A percentile compares a stretch with the other conserved stretches of the same genome.
These are phyloP conservation scores for Acanthamoeba sp. DNA, from an alignment of 208 protist genomes.

Conservation along the genomic window DNA sequence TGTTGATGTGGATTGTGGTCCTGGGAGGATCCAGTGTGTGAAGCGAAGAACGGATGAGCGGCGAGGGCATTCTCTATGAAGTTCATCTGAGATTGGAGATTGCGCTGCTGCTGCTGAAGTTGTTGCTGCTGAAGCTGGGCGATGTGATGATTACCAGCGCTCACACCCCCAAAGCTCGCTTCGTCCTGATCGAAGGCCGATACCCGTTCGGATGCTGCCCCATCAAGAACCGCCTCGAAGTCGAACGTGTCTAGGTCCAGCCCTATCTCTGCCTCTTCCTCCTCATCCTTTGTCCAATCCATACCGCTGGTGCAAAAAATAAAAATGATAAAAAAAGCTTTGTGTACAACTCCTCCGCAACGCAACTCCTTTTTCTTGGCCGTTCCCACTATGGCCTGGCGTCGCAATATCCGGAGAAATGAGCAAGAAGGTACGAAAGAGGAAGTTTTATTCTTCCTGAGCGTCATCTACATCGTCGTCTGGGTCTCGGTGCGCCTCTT, in stretches of 20 bases:
- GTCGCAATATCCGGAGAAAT: too few species aligned
- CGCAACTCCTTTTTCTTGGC: background rate
- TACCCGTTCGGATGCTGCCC: too few species aligned
- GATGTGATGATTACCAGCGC: background rate
- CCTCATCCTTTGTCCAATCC: background rate
- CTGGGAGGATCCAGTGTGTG: too few species aligned
- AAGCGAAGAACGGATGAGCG: background rate
- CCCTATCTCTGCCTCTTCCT: background rate
- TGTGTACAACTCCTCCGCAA: background rate
- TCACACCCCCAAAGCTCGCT: background rate
- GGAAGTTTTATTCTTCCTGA: background rate
- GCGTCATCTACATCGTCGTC: background rate
- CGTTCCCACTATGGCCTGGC: too few species aligned
- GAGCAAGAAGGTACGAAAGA: too few species aligned
- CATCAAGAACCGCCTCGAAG: too few species aligned
- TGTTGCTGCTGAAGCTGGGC: background rate
- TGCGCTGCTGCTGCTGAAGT: background rate
- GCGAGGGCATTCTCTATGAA: conserved; percentile 38
- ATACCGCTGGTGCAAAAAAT: background rate
- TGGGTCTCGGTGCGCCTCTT: background rate
- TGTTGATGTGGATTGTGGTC: background rate
- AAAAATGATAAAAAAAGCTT: too few species aligned
- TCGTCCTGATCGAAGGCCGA: background rate
- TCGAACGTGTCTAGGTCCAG: background rate
- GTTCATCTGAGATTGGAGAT: background rate